Conservation (phyloP, 441 rosid genomes). For the Pelargonium fulgidum region DNA sequence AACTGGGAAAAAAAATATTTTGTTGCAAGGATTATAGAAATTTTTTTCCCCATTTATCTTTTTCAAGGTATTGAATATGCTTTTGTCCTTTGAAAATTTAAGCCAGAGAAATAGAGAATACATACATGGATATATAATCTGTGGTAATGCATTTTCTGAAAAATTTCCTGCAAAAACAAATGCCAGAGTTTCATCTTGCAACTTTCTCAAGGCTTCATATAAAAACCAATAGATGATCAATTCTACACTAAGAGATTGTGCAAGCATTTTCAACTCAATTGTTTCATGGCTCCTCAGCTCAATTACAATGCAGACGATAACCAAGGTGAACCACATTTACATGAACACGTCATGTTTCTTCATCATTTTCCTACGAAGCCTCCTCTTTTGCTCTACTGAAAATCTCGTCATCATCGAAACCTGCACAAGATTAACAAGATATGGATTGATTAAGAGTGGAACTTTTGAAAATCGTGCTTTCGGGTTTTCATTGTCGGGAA, state of each 20-base stretch:
- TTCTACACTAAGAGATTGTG: neutral
- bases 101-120: no score
- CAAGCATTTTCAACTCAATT: neutral
- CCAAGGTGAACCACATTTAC: neutral
- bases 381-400: slow-evolving; percentile 37
- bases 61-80: no score
- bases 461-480: neutral
- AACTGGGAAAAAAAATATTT: no score
- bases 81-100: no score
- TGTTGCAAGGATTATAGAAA: no score
- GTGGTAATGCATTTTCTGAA: slow-evolving; percentile 7
- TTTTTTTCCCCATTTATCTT: no score
- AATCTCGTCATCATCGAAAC: slow-evolving; percentile 72
- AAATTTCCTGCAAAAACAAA: slow-evolving; percentile 1
- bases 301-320: neutral
- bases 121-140: neutral
- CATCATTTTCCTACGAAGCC: slow-evolving; percentile 30
- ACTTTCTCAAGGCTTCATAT: neutral
- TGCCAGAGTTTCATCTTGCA: neutral
- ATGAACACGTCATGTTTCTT: slow-evolving; percentile 12
- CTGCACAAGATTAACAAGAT: slow-evolving; percentile 34
- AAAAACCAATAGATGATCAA: neutral
- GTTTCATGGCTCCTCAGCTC: slow-evolving; percentile 2
- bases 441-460: slow-evolving; percentile 5
- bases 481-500: slow-evolving; percentile 5